phyloP scores from a whole-genome alignment of 2,329 filamentous ascomycete genomes.

The Leptoxyphium fumago region DNA sequence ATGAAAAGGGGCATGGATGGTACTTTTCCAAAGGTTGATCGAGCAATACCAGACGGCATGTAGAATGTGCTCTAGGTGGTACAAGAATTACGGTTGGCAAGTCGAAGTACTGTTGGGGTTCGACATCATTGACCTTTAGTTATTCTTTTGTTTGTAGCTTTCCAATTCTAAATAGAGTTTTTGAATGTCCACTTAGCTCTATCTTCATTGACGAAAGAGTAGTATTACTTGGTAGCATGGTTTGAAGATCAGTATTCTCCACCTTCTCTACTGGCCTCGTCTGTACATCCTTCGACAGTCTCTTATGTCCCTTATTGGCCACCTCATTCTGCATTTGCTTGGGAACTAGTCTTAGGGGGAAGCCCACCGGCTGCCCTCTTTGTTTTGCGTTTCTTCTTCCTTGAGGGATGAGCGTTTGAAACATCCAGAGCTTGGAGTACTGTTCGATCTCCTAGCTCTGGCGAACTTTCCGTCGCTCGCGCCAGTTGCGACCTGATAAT shows the following conservation, averaged over 20 bases:
- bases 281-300: background rate
- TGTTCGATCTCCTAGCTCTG: background rate
- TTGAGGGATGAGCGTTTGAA: background rate
- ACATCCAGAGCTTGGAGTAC: background rate
- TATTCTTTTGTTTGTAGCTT: no score
- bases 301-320: background rate
- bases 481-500: background rate
- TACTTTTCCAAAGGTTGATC: no score
- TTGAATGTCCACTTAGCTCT: no score
- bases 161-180: no score
- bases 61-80: no score
- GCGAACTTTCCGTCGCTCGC: background rate
- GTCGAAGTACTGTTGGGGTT: no score
- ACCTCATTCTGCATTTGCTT: background rate
- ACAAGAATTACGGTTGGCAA: no score
- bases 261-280: background rate
- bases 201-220: no score
- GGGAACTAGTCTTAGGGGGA: background rate
- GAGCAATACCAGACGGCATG: no score
- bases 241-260: background rate
- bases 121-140: no score
- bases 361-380: background rate
- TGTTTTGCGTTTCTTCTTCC: background rate
- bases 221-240: no score
- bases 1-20: no score